phyloP scores from a whole-genome alignment of 2,329 filamentous ascomycete genomes.

The Dryadomyces quercus-mongolicae region DNA sequence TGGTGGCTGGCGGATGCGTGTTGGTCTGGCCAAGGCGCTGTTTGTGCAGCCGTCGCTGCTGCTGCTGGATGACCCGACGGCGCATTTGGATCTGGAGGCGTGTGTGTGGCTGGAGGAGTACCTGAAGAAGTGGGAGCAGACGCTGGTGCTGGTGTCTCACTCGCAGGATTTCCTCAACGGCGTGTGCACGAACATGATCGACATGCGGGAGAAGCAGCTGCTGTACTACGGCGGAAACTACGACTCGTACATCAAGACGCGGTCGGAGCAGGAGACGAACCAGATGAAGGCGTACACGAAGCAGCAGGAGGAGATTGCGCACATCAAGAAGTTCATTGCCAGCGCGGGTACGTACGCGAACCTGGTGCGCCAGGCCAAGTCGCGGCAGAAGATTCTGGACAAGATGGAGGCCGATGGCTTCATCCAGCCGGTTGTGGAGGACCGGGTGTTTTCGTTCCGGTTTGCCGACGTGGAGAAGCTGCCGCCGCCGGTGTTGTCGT shows the following conservation, averaged over 20 bases:
- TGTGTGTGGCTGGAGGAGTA: slow-evolving; percentile 99
- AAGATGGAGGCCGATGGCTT: slow-evolving; percentile 99
- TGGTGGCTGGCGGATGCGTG: slow-evolving; percentile 99
- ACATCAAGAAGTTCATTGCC: slow-evolving; percentile 99
- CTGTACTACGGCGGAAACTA: slow-evolving; percentile 99
- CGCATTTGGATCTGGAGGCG: slow-evolving; percentile 97
- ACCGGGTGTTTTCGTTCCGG: slow-evolving; percentile 91
- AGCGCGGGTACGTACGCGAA: slow-evolving; percentile 99
- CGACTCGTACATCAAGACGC: slow-evolving; percentile 94
- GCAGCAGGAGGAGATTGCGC: slow-evolving; percentile 96
- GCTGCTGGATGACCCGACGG: slow-evolving; percentile 93
- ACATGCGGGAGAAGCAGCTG: slow-evolving; percentile 83
- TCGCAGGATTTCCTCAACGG: slow-evolving; percentile 99
- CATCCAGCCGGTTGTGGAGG: slow-evolving; percentile 77
- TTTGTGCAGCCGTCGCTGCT: slow-evolving; percentile 97
- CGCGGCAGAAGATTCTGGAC: slow-evolving; percentile 97
- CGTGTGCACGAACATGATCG: slow-evolving; percentile 96
- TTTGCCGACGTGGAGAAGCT: slow-evolving; percentile 99
- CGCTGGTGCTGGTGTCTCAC: slow-evolving; percentile 91
- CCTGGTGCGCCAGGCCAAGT: slow-evolving; percentile 97
- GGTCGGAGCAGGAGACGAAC: slow-evolving; percentile 88
- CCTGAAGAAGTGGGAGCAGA: slow-evolving; percentile 98
- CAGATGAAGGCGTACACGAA: slow-evolving; percentile 99
- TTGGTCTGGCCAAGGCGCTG: slow-evolving; percentile 90
- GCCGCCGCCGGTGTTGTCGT: slow-evolving; percentile 90